Evolutionary conservation across 148 eudicot genomes (phyloP).

Genomic region (Euryodendron excelsum): DNA sequence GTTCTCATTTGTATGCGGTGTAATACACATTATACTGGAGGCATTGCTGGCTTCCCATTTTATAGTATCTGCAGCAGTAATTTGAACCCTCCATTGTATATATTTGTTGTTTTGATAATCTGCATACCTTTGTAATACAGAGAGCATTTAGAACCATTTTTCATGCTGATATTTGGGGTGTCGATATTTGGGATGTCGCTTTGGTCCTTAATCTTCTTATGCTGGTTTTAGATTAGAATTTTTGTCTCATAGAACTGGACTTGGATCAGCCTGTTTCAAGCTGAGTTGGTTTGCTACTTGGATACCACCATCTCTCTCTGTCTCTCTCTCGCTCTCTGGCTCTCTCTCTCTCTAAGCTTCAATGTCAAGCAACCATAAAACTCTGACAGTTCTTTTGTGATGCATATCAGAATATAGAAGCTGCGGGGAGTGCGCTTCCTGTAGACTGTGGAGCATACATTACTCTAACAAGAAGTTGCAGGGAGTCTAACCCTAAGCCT

Average conservation of each 20-base stretch:
- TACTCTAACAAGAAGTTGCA: no score
- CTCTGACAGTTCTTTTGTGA: no score
- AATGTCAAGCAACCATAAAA: no score
- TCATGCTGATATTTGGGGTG: not conserved
- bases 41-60: not conserved
- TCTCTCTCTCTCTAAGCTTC: no score
- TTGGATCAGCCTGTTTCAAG: not conserved
- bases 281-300: no score
- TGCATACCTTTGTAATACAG: not conserved
- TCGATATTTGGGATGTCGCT: not conserved
- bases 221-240: not conserved
- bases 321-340: no score
- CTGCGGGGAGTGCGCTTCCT: no score
- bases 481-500: no score
- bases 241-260: not conserved
- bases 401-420: no score
- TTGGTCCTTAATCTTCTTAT: no score
- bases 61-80: not conserved
- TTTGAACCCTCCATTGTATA: not conserved
- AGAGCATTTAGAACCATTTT: not conserved
- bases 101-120: not conserved
- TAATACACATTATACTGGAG: not conserved
- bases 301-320: no score
- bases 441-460: no score
- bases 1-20: not conserved